These are phyloP conservation scores for Microcyclosporella mali DNA, from an alignment of 2,329 filamentous ascomycete genomes.

Conservation along the genomic window DNA sequence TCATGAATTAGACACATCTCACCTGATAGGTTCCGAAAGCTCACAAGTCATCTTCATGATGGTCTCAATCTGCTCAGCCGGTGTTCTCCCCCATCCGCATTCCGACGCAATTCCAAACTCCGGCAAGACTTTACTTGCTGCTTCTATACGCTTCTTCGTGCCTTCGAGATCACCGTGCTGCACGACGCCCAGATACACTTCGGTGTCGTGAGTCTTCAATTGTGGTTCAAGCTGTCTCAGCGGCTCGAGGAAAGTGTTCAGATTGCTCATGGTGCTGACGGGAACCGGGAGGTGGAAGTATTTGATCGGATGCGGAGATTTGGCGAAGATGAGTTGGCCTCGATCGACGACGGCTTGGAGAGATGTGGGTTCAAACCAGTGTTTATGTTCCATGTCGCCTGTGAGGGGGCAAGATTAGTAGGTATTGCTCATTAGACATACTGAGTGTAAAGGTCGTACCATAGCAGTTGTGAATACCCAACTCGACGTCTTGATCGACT, in stretches of 20 bases:
- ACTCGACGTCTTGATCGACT: constrained; percentile 33
- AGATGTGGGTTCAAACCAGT: constrained; percentile 39
- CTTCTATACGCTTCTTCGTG: constrained; percentile 33
- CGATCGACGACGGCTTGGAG: constrained; percentile 31
- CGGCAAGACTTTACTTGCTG: constrained; percentile 28
- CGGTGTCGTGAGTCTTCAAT: constrained; percentile 29
- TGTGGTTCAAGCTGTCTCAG: constrained; percentile 26
- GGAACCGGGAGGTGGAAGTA: constrained; percentile 44
- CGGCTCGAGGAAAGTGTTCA: constrained; percentile 34
- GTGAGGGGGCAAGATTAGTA: neutral
- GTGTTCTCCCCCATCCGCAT: constrained; percentile 34
- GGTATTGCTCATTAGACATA: neutral
- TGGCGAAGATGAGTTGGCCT: constrained; percentile 28
- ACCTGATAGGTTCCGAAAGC: constrained; percentile 1
- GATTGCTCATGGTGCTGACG: constrained; percentile 25
- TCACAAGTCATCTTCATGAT: constrained; percentile 4
- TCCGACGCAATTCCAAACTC: constrained; percentile 38
- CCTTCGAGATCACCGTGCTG: constrained; percentile 36
- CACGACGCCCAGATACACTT: constrained; percentile 38
- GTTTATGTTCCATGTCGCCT: constrained; percentile 37
- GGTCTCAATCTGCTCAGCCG: constrained; percentile 1
- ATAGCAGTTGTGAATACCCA: constrained; percentile 46
- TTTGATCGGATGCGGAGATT: constrained; percentile 27
- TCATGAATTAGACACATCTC: too few species aligned
- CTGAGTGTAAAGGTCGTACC: constrained; percentile 22